These are phyloP conservation scores for Aspergillus sclerotiicarbonarius DNA, from an alignment of 495 filamentous ascomycete species.

Conservation along the genomic window DNA sequence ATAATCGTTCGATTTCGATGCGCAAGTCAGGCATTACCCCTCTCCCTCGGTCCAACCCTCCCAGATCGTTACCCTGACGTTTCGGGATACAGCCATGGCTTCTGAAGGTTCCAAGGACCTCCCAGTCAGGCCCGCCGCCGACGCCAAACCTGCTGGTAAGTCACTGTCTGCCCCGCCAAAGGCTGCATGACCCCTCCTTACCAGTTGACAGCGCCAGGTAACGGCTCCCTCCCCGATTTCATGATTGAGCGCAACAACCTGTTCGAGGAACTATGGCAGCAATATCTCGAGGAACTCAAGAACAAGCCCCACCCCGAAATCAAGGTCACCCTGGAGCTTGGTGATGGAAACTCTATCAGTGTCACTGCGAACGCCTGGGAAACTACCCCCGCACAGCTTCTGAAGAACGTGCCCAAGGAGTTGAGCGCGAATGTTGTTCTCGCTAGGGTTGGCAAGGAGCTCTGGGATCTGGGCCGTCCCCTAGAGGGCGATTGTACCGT, in stretches of 20 bases:
- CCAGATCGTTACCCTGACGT: constrained; percentile 21
- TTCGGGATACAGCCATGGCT: constrained; percentile 31
- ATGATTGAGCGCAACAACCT: constrained; percentile 78
- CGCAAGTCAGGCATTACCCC: constrained; percentile 22
- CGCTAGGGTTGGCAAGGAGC: constrained; percentile 67
- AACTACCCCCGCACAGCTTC: constrained; percentile 52
- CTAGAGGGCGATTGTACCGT: constrained; percentile 74
- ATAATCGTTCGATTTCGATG: constrained; percentile 9
- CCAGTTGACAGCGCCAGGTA: constrained; percentile 20
- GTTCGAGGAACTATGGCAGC: constrained; percentile 83
- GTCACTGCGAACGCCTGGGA: constrained; percentile 52
- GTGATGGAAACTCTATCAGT: constrained; percentile 41
- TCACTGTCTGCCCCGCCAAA: constrained; percentile 18
- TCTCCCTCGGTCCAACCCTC: constrained; percentile 12
- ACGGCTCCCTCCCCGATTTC: constrained; percentile 67
- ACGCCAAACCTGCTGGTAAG: constrained; percentile 28
- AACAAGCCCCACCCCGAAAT: constrained; percentile 47
- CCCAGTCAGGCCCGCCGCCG: constrained; percentile 38
- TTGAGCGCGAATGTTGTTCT: constrained; percentile 61
- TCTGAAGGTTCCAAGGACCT: constrained; percentile 42
- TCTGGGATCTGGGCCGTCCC: constrained; percentile 92
- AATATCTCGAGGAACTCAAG: constrained; percentile 69
- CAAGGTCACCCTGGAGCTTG: constrained; percentile 49
- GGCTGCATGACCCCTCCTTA: constrained; percentile 29
- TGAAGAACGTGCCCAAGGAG: constrained; percentile 53